Base-by-base conservation (phyloP, 768 basidiomycete species). In the Floccularia luteovirens region DNA sequence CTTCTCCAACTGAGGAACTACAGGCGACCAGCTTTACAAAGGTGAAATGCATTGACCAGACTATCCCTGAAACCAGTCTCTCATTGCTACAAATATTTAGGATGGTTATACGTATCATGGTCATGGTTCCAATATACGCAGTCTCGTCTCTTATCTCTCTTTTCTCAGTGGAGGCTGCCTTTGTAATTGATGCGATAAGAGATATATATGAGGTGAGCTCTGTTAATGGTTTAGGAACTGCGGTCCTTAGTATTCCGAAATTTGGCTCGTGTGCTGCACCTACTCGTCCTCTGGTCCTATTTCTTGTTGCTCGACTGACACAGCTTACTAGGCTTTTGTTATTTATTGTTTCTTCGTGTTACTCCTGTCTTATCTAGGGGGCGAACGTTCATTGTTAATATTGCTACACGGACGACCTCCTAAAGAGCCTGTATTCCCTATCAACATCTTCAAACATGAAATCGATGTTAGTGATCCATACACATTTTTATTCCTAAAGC, bases 381-480 rank as follows among this genome's bases (percentile, higher is more conserved):
- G 94, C 36, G 93, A 98, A 54, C 75, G 96, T 14, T 91, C 90
- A 0, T 72, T 99, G 4, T 74, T 99, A 31, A 96, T 96, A 43
- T 73, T 90, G 43, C 66, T 98, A 0, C 91, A 97, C 47, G 94
- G 94, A 0, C 75, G 96, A 24, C 84, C 81, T 1, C 91, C 96
- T 0, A 90, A 91, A 54, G 73, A 71, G 14, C 87, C 92, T 21
- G 76, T 90, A 4, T 93, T 91, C 49, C 96, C 96, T 3, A 69
- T 87, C 44, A 87, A 67, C 49, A 58, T 92, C n/a, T 86, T 91
- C 60, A 77, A 79, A 50, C 69, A 68, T 22, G 92, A 93, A 48
- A 78, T 97, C 24, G 96, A 99, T 57, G 78, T 88, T 40, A 91
- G 88, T 53, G 96, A 99, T 59, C 96, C 96, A 3, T 84, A 93